phyloP scores from a whole-genome alignment of 495 filamentous ascomycete species.

The Friedmanniomyces simplex region DNA sequence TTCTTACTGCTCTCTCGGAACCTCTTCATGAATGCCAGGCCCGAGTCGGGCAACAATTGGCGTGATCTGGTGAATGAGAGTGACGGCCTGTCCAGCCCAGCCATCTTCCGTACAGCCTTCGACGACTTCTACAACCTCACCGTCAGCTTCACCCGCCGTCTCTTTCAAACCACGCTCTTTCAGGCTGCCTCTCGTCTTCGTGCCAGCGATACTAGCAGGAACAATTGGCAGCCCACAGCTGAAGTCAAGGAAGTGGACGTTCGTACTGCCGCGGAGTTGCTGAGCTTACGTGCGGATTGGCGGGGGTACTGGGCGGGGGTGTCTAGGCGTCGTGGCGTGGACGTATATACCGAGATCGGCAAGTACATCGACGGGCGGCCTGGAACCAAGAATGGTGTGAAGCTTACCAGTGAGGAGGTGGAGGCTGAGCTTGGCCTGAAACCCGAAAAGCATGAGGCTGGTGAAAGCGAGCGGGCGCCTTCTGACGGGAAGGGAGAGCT shows the following conservation, averaged over 20 bases:
- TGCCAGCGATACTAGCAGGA: constrained; percentile 29
- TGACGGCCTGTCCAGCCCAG: constrained; percentile 35
- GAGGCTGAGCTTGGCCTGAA: constrained; percentile 10
- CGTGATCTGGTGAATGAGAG: constrained; percentile 39
- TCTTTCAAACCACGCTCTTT: constrained; percentile 57
- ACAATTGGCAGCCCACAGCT: constrained; percentile 9
- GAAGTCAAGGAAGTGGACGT: constrained; percentile 11
- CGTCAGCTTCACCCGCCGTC: constrained; percentile 53
- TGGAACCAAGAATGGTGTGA: constrained; percentile 9
- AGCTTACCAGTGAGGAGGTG: constrained; percentile 8
- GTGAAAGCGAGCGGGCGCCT: not conserved
- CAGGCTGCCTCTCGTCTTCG: constrained; percentile 50
- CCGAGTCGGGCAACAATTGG: constrained; percentile 54
- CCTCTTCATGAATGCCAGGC: constrained; percentile 69
- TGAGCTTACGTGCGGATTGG: not conserved
- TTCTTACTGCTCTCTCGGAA: constrained; percentile 57
- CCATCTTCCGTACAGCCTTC: constrained; percentile 56
- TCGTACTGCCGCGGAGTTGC: not conserved
- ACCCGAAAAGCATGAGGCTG: not conserved
- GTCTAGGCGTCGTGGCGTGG: constrained; percentile 4
- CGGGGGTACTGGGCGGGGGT: constrained; percentile 8
- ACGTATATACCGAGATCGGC: constrained; percentile 8
- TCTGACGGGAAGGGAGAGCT: not conserved
- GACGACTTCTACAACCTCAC: constrained; percentile 63
- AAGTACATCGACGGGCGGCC: constrained; percentile 11